Evolutionary conservation across 345 rosid species (phyloP).

Genomic region (Citrus unshiu): DNA sequence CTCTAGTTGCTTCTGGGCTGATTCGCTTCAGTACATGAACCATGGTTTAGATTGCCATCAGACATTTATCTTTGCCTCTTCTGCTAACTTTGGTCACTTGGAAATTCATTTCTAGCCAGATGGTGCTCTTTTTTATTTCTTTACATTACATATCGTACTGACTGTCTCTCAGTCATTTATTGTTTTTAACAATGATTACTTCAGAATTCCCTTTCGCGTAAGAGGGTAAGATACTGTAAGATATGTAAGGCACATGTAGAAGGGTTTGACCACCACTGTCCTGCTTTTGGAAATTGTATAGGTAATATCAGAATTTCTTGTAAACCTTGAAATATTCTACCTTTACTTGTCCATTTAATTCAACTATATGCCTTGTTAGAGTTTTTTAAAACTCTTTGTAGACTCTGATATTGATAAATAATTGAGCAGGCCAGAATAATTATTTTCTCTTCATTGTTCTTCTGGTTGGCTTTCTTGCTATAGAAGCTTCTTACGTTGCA

Average conservation of each 20-base stretch:
- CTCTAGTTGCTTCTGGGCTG: background rate
- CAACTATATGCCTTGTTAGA: background rate
- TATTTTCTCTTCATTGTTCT: constrained; percentile 50
- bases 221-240: constrained; percentile 53
- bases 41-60: background rate
- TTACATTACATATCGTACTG: background rate
- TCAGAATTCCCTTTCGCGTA: constrained; percentile 24
- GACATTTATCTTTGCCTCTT: background rate
- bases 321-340: background rate
- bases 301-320: constrained; percentile 28
- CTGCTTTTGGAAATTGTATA: constrained; percentile 74
- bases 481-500: constrained; percentile 47
- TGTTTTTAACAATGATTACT: background rate
- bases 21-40: background rate
- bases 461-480: constrained; percentile 47
- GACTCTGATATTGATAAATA: background rate
- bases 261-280: constrained; percentile 71
- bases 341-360: background rate
- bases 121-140: background rate
- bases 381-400: background rate
- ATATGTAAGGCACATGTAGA: constrained; percentile 43
- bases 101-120: background rate
- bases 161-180: background rate
- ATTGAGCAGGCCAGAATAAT: constrained; percentile 52
- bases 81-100: background rate